Percentiles rank a stretch among this genome's conserved stretches.
These are phyloP conservation scores for Fistulinella cinereoalba DNA, from an alignment of 1,284 basidiomycete genomes.

Conservation along the genomic window DNA sequence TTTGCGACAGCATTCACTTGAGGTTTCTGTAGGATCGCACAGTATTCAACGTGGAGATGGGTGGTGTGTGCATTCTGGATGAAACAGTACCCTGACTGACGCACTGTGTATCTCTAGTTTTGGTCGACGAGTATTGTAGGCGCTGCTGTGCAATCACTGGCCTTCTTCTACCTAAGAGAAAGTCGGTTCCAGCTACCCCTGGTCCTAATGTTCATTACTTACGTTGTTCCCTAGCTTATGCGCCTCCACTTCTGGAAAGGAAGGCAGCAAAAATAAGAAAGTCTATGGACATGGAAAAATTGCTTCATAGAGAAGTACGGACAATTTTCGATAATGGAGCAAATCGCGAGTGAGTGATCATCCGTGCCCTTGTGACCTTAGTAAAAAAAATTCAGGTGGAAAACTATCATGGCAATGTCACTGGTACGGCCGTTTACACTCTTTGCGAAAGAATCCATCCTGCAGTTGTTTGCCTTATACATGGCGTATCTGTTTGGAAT, in stretches of 20 bases:
- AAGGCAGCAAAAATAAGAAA: constrained; percentile 55
- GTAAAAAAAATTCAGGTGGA: constrained; percentile 36
- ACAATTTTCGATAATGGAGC: constrained; percentile 45
- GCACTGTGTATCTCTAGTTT: constrained; percentile 40
- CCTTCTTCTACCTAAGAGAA: constrained; percentile 54
- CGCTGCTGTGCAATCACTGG: constrained; percentile 47
- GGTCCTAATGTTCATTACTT: neutral
- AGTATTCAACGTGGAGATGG: constrained; percentile 63
- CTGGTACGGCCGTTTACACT: constrained; percentile 49
- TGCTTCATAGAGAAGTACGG: constrained; percentile 33
- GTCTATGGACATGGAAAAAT: constrained; percentile 45
- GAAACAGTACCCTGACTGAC: neutral
- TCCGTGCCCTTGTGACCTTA: neutral
- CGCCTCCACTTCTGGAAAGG: constrained; percentile 56
- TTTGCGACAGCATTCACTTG: neutral
- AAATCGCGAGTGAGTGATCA: constrained; percentile 40
- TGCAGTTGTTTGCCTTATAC: constrained; percentile 46
- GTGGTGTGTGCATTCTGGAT: constrained; percentile 40
- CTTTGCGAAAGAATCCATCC: constrained; percentile 47
- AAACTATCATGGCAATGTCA: constrained; percentile 34
- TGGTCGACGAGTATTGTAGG: constrained; percentile 57
- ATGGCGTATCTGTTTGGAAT: constrained; percentile 52
- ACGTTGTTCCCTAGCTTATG: constrained; percentile 45
- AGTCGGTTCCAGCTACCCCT: constrained; percentile 38
- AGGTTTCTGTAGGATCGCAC: constrained; percentile 44